These are phyloP conservation scores for Curvularia spicifera DNA, from an alignment of 2,329 filamentous ascomycete species.

Conservation along the genomic window DNA sequence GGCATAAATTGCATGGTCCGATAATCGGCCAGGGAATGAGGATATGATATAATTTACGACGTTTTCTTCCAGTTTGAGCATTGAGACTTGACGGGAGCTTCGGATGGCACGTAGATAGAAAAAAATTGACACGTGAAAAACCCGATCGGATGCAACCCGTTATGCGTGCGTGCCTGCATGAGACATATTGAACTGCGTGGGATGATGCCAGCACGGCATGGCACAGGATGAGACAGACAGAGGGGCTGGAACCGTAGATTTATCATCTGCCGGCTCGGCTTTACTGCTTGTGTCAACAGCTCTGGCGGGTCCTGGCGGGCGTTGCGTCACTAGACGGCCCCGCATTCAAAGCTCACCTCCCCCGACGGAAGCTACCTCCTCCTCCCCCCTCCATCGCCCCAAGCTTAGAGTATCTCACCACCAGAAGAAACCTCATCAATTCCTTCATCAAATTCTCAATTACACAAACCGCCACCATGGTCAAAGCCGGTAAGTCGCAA, in stretches of 20 bases:
- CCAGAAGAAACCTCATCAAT: conserved; percentile 18
- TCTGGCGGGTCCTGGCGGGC: conserved; percentile 25
- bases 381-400: conserved; percentile 10
- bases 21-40: conserved; percentile 35
- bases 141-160: conserved; percentile 12
- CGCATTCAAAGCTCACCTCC: conserved; percentile 39
- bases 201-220: background rate
- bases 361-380: conserved; percentile 6
- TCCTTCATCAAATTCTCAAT: conserved; percentile 18
- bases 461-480: conserved; percentile 78
- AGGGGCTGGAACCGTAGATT: conserved; percentile 31
- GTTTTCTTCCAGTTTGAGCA: conserved; percentile 18
- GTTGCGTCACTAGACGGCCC: conserved; percentile 46
- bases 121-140: conserved; percentile 31
- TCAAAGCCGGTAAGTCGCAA: conserved; percentile 87
- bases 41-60: conserved; percentile 27
- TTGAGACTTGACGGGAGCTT: conserved; percentile 9
- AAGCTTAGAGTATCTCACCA: background rate
- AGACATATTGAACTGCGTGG: conserved; percentile 11
- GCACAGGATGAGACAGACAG: conserved; percentile 3
- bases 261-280: conserved; percentile 38
- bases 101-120: conserved; percentile 23
- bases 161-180: background rate
- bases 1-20: conserved; percentile 36
- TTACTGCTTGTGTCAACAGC: conserved; percentile 17